Evolutionary conservation across 495 filamentous ascomycete species (phyloP), one percentile per base, ranked within the genome.

Genomic region (Penicillium diatomitis): DNA sequence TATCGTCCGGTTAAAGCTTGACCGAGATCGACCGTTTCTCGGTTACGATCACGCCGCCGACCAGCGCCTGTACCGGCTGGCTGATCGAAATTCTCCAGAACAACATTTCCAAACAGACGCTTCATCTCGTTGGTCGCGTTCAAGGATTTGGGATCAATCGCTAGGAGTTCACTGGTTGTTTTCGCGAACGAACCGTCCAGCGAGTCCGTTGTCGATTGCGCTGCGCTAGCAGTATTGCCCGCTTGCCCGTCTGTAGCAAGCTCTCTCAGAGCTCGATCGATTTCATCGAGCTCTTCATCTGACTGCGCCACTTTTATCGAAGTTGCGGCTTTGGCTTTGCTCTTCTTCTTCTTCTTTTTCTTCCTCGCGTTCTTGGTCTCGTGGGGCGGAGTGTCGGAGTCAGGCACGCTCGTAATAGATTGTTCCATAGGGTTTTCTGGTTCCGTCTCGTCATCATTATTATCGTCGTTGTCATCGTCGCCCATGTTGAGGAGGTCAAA

Each of bases 121-220:
- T 87, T 84, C 90, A 99, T 96, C 67, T 99, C 92, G 55, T 95
- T 94, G 5, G 79, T 75, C 9, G 86, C 86, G 60, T 94, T 95
- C 8, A 99, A 78, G 53, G 86, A 80, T 51, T 84, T 78, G 1
- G 85, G 78, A 40, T 92, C 89, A 47, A 96, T 78, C 8, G 77
- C 70, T 2, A 97, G 69, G 32, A 95, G 69, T n/a, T 79, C 64
- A 38, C 64, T 58, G n/a, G 66, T 66, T 2, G 60, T 67, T 49
- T 66, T 71, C 2, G 68, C 52, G 47, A 70, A 74, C 53, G 54
- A 69, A 72, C 34, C 81, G 60, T 62, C 71, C 40, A 47, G 72
- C 52, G 8, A 68, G 49, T 55, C 64, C 48, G 44, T 55, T 47
- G 50, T 58, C 50, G 46, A 58, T 35, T 61, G 33, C 32, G 61